Evolutionary conservation across 768 basidiomycete genomes (phyloP), one percentile per base, ranked within the genome.

Genomic region (Boletus reticuloceps): DNA sequence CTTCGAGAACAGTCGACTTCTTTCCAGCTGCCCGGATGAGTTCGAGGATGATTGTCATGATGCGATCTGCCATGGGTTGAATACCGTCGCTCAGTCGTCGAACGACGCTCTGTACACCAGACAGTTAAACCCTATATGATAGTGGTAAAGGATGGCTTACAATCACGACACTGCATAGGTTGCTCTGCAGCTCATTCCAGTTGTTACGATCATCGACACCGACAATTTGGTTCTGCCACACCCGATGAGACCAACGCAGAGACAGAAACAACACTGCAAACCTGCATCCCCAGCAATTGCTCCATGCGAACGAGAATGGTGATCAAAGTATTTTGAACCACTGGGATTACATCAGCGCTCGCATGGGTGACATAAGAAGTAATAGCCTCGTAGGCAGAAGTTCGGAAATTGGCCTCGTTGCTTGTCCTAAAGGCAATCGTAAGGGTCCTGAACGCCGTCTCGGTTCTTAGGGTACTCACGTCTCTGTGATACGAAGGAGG

Each of bases 121-220:
- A 58, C 27, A 40, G 49, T 51, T 31, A 60, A 50, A 38, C 27
- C 0, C 37, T 11, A 47, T 29, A 19, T 29, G 36, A 20, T 36
- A 13, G 20, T 14, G 8, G 20, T 44, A 47, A 13, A 29, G 7
- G 8, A 40, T 7, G 40, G 76, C 90, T 68, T 66, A 93, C 92
- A 51, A 92, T 89, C 50, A 91, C 79, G 45, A 97, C 90, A 60
- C 88, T 86, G 70, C 94, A 97, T 63, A 98, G 81, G 74, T 96
- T 97, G 74, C 92, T 88, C 70, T 97, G 95, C 25, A 99, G 79
- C 69, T 99, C 96, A 67, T 97, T 97, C 94, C 96, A 97, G 76
- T 97, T 99, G 73, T 94, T 95, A 58, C 92, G 86, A 67, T 99
- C 97, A 72, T 99, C 97, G 17, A 86, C 79, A 42, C 97, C 97